Percentiles rank a stretch among this genome's conserved stretches.
Evolutionary conservation across 768 basidiomycete species (phyloP).

Genomic region (Tremella mesenterica): DNA sequence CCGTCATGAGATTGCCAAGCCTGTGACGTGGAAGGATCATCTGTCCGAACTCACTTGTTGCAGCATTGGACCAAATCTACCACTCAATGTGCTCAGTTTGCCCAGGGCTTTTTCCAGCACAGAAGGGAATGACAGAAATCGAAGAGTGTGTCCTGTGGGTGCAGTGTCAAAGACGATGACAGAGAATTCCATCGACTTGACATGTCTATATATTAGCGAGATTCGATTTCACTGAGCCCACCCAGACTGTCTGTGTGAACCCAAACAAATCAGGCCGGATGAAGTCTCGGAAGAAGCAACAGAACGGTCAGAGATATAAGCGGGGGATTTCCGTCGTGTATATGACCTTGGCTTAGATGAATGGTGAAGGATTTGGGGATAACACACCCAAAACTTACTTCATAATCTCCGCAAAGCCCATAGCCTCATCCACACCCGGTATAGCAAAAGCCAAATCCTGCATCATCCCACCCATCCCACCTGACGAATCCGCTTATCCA

Average conservation of each 20-base stretch:
- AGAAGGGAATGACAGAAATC: conserved; percentile 96
- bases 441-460: conserved; percentile 99
- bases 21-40: too few species aligned
- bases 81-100: conserved; percentile 86
- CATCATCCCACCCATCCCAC: conserved; percentile 99
- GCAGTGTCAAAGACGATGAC: conserved; percentile 99
- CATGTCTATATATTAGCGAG: conserved; percentile 58
- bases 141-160: conserved; percentile 94
- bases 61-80: conserved; percentile 94
- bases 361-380: not conserved
- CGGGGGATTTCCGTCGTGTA: too few species aligned
- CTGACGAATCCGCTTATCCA: conserved; percentile 39
- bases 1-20: too few species aligned
- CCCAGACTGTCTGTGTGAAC: not conserved
- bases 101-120: conserved; percentile 95
- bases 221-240: too few species aligned
- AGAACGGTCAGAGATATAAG: not conserved
- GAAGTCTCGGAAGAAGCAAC: not conserved
- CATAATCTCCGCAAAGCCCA: conserved; percentile 99
- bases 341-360: too few species aligned
- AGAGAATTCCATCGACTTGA: conserved; percentile 99
- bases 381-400: conserved; percentile 55
- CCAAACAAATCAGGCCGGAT: not conserved
- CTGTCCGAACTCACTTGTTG: conserved; percentile 52
- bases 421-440: conserved; percentile 97